A percentile compares a stretch with the other conserved stretches of the same genome.
phyloP scores from a whole-genome alignment of 495 filamentous ascomycete genomes.

The Daldinia vernicosa region DNA sequence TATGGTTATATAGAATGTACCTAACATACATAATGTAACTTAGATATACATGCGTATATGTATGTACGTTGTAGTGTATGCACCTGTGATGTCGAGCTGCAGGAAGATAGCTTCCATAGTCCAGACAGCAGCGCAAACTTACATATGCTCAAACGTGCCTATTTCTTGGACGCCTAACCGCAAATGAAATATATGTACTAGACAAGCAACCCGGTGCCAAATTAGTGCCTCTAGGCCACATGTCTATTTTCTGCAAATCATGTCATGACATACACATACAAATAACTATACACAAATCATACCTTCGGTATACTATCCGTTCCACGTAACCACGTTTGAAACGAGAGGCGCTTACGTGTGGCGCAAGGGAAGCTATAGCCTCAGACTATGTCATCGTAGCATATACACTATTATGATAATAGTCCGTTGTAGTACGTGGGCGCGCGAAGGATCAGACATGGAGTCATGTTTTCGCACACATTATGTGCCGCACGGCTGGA shows the following conservation, averaged over 20 bases:
- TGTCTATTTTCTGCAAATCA: conserved; percentile 13
- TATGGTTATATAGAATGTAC: background rate
- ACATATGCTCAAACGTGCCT: conserved; percentile 7
- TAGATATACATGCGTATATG: background rate
- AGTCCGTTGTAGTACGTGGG: conserved; percentile 9
- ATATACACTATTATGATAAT: background rate
- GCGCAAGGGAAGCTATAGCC: conserved; percentile 19
- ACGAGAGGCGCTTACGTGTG: conserved; percentile 17
- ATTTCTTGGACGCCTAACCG: conserved; percentile 1
- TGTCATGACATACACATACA: background rate
- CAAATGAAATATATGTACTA: background rate
- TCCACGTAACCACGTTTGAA: background rate
- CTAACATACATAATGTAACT: too few species aligned
- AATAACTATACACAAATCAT: background rate
- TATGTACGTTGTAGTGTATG: conserved; percentile 15
- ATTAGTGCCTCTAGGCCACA: conserved; percentile 16
- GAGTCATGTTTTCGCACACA: conserved; percentile 9
- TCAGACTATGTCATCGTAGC: conserved; percentile 8
- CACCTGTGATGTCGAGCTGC: conserved; percentile 41
- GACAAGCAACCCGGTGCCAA: conserved; percentile 23
- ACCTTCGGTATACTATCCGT: background rate
- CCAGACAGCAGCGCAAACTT: conserved; percentile 23
- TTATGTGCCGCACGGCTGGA: conserved; percentile 24
- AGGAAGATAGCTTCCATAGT: conserved; percentile 38
- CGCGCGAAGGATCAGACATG: conserved; percentile 38